These are phyloP conservation scores for Debaryomyces subglobosus DNA, from an alignment of 1,139 yeast genomes.

Conservation along the genomic window DNA sequence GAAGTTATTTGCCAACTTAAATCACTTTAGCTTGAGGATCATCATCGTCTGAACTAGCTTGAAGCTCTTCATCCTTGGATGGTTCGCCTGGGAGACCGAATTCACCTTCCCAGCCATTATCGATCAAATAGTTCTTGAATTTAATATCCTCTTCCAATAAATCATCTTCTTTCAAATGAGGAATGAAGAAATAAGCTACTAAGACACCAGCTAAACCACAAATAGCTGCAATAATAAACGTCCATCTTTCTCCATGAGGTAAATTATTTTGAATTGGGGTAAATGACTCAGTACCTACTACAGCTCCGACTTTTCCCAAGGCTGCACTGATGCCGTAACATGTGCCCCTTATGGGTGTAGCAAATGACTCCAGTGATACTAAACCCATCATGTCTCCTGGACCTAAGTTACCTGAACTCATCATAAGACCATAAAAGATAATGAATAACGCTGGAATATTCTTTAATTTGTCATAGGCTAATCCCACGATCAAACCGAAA, in stretches of 20 bases:
- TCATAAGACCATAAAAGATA: slow-evolving; percentile 51
- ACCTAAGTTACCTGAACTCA: slow-evolving; percentile 65
- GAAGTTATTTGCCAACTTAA: neutral
- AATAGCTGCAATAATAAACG: slow-evolving; percentile 65
- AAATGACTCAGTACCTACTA: slow-evolving; percentile 49
- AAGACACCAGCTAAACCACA: slow-evolving; percentile 69
- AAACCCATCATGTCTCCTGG: slow-evolving; percentile 80
- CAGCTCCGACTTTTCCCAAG: slow-evolving; percentile 54
- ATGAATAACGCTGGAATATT: slow-evolving; percentile 47
- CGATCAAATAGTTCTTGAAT: slow-evolving; percentile 62
- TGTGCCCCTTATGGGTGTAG: slow-evolving; percentile 78
- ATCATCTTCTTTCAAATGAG: slow-evolving; percentile 69
- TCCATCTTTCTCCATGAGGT: slow-evolving; percentile 32
- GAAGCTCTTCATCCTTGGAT: slow-evolving; percentile 15
- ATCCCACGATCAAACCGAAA: slow-evolving; percentile 52
- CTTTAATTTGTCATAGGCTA: slow-evolving; percentile 43
- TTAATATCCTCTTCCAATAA: slow-evolving; percentile 65
- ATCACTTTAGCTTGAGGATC: neutral
- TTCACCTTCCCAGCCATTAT: slow-evolving; percentile 68
- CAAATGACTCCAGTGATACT: slow-evolving; percentile 66
- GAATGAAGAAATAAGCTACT: slow-evolving; percentile 64
- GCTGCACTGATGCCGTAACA: slow-evolving; percentile 53
- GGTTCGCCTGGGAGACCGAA: slow-evolving; percentile 50
- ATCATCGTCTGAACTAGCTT: neutral
- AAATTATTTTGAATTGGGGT: slow-evolving; percentile 41